Evolutionary conservation across 106 monocot genomes (phyloP).

Genomic region (Iris macrosiphon): DNA sequence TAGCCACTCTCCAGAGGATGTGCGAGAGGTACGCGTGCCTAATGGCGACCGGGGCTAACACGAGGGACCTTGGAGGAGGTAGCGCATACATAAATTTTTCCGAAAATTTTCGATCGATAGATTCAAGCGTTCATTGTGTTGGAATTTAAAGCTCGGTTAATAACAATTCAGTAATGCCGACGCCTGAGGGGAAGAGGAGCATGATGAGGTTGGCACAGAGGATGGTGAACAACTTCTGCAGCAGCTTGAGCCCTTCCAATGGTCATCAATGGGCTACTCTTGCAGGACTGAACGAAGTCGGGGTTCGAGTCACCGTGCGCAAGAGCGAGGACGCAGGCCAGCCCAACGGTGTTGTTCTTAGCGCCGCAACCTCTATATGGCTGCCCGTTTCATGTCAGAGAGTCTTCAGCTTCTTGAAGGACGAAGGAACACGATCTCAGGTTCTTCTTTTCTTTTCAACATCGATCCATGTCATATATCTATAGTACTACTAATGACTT

Average conservation of each 20-base stretch:
- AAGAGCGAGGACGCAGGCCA: constrained; percentile 56
- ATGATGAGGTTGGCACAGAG: constrained; percentile 72
- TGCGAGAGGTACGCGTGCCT: constrained; percentile 44
- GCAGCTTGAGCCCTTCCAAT: constrained; percentile 32
- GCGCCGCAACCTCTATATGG: constrained; percentile 81
- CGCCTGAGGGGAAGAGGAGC: constrained; percentile 49
- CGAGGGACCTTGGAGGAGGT: constrained; percentile 46
- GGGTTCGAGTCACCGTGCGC: constrained; percentile 66
- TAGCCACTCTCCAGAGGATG: constrained; percentile 51
- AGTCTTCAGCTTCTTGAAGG: constrained; percentile 83
- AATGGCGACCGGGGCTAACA: constrained; percentile 19
- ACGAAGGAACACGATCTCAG: constrained; percentile 66
- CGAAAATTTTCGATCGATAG: not conserved
- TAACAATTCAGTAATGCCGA: constrained; percentile 24
- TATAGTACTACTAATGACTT: not conserved
- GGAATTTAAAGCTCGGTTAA: constrained; percentile 31
- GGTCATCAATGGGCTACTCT: constrained; percentile 58
- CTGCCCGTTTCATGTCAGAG: constrained; percentile 58
- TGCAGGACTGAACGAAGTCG: constrained; percentile 61
- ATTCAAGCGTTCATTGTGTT: too few species aligned
- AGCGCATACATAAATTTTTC: not conserved
- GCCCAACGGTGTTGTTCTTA: constrained; percentile 68
- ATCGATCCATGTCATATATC: not conserved
- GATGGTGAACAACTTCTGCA: constrained; percentile 60
- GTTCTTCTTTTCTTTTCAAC: constrained; percentile 13